These are phyloP conservation scores for Phytopythium oedochilum DNA, from an alignment of 352 stramenopile species.

Conservation along the genomic window DNA sequence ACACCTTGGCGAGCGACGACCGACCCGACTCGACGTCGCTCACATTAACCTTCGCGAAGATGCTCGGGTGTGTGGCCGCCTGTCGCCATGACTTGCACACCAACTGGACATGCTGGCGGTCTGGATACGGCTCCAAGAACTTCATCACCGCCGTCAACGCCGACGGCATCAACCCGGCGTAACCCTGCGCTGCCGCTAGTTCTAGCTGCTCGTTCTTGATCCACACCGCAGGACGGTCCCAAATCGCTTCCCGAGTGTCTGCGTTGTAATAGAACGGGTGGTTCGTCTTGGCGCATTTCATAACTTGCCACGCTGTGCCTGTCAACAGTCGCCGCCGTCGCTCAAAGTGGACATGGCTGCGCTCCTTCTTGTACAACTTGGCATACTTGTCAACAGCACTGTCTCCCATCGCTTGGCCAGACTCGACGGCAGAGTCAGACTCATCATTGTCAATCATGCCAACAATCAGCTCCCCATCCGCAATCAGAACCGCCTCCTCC, in stretches of 20 bases:
- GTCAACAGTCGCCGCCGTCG: conserved; percentile 50
- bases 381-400: conserved; percentile 26
- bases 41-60: conserved; percentile 46
- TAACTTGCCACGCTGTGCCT: conserved; percentile 49
- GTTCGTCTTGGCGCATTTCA: conserved; percentile 60
- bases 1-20: conserved; percentile 16
- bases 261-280: conserved; percentile 93
- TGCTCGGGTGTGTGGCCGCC: conserved; percentile 29
- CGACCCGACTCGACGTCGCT: conserved; percentile 33
- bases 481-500: conserved; percentile 54
- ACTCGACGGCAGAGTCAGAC: not conserved
- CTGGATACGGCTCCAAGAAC: conserved; percentile 73
- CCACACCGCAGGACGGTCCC: conserved; percentile 89
- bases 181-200: conserved; percentile 57
- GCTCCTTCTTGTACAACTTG: conserved; percentile 57
- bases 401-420: not conserved
- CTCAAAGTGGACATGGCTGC: conserved; percentile 49
- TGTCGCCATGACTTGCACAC: conserved; percentile 56
- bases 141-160: conserved; percentile 80
- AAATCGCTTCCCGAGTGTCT: conserved; percentile 92
- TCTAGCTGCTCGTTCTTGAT: conserved; percentile 86
- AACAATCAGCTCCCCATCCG: conserved; percentile 64
- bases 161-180: conserved; percentile 67
- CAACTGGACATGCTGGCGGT: conserved; percentile 36
- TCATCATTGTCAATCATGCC: conserved; percentile 26